A percentile compares a stretch with the other conserved stretches of the same genome.
Conservation (phyloP, 1,284 basidiomycete species). For the Ustilago cynodontis region DNA sequence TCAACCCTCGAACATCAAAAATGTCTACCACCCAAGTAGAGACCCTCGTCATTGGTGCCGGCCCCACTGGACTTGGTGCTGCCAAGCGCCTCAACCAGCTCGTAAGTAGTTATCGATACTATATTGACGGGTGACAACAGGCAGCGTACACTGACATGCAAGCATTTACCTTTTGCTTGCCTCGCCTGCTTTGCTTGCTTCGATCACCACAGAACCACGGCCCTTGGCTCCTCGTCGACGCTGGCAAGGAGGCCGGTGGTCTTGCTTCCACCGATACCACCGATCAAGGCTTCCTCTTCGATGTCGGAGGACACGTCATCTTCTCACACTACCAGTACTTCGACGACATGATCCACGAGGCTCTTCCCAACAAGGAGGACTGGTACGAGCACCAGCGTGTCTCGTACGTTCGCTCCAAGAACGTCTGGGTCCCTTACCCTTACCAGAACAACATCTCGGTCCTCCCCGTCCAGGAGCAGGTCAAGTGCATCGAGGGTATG, state of each 20-base stretch:
- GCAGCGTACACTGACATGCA: neutral
- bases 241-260: conserved; percentile 72
- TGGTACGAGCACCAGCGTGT: conserved; percentile 74
- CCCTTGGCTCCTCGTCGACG: conserved; percentile 72
- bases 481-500: conserved; percentile 73
- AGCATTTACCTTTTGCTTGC: neutral
- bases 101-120: conserved; percentile 43
- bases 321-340: conserved; percentile 75
- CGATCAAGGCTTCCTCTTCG: conserved; percentile 74
- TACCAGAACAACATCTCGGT: conserved; percentile 74
- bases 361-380: conserved; percentile 71
- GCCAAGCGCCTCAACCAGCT: conserved; percentile 74
- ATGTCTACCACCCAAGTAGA: conserved; percentile 62
- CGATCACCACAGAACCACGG: conserved; percentile 67
- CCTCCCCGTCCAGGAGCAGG: conserved; percentile 73
- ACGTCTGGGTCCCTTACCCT: conserved; percentile 73
- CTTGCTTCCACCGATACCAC: conserved; percentile 73
- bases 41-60: conserved; percentile 69
- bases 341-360: conserved; percentile 73
- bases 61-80: conserved; percentile 73
- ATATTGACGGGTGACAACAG: neutral
- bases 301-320: conserved; percentile 74
- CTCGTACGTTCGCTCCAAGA: conserved; percentile 73
- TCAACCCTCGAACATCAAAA: neutral
- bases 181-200: neutral